Percentiles rank a stretch among this genome's conserved stretches.
Conservation (phyloP, 2,329 filamentous ascomycete genomes). For the Penicillium sumatraense region DNA sequence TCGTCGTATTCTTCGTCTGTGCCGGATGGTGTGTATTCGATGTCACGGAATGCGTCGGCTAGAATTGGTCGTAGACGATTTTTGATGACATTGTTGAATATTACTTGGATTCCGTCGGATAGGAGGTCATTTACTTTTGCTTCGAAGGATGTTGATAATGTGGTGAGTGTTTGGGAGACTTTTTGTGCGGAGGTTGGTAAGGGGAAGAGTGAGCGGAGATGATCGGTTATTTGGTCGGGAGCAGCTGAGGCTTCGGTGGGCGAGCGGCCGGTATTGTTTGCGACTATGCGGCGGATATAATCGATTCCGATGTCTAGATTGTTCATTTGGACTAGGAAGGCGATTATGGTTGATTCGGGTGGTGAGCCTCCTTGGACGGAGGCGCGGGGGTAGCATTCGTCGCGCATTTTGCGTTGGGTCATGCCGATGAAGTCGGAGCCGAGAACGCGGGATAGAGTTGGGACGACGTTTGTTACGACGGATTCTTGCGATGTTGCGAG, state of each 20-base stretch:
- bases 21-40: constrained; percentile 70
- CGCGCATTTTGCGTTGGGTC: constrained; percentile 96
- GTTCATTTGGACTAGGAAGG: constrained; percentile 93
- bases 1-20: constrained; percentile 45
- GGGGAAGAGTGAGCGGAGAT: constrained; percentile 72
- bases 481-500: constrained; percentile 82
- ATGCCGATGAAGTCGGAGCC: constrained; percentile 92
- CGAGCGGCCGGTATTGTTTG: constrained; percentile 60
- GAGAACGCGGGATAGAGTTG: constrained; percentile 78
- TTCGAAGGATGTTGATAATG: constrained; percentile 73
- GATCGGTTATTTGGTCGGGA: constrained; percentile 31
- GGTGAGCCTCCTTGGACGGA: constrained; percentile 78
- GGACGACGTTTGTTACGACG: constrained; percentile 77
- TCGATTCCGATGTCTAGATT: constrained; percentile 91
- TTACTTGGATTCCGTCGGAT: constrained; percentile 79
- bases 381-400: constrained; percentile 88
- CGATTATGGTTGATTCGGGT: constrained; percentile 83
- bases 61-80: constrained; percentile 82
- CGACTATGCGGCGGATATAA: constrained; percentile 86
- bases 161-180: constrained; percentile 69
- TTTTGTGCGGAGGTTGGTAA: constrained; percentile 75
- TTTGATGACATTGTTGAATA: constrained; percentile 87
- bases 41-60: constrained; percentile 86
- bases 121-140: constrained; percentile 81
- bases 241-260: constrained; percentile 7